Base-by-base conservation (phyloP, 73 alveolate species). In the Paramecium primaurelia region DNA sequence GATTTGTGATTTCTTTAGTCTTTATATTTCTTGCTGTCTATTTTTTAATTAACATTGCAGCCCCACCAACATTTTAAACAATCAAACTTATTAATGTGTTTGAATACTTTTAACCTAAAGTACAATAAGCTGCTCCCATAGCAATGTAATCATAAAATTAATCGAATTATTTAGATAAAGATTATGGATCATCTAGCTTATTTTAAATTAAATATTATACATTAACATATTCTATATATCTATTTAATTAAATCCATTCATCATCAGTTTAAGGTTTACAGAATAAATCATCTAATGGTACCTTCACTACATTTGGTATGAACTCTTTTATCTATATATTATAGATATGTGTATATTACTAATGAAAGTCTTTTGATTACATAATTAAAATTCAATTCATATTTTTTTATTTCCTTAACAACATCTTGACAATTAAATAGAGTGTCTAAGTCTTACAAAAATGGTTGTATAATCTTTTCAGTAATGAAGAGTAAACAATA, bases 341-440 rank as follows among this genome's bases (percentile, higher is more conserved):
- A 38, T 30, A 36, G 40, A 18, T 9, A 7, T 20, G 1, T 3
- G 22, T 60, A 45, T 3, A 25, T 18, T 44, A 80, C 91, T n/a
- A 80, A 64, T 25, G 91, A 45, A 2, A 80, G 28, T 14, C 91
- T 80, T 59, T 80, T 80, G 28, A 80, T 80, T 25, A 47, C 91
- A 40, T 80, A 80, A 51, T 80, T 80, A 49, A 45, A 45, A 45
- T 80, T 26, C 71, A 80, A 42, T 44, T 44, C 58, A 80, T 47
- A 32, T n/a, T 80, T 80, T 32, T 40, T 20, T 45, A 80, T 12
- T 49, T 45, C 71, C 20, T 25, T 80, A 45, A 49, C 49, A 47
- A 28, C 49, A 44, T 80, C 75, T 20, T 40, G 26, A 22, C 58
- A 32, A 26, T 42, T 26, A 16, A 26, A 59, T 7, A 80, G 30